Percentiles rank a stretch among this genome's conserved stretches.
phyloP scores from a whole-genome alignment of 805 yeast species.

The Kurtzmaniella cleridarum region DNA sequence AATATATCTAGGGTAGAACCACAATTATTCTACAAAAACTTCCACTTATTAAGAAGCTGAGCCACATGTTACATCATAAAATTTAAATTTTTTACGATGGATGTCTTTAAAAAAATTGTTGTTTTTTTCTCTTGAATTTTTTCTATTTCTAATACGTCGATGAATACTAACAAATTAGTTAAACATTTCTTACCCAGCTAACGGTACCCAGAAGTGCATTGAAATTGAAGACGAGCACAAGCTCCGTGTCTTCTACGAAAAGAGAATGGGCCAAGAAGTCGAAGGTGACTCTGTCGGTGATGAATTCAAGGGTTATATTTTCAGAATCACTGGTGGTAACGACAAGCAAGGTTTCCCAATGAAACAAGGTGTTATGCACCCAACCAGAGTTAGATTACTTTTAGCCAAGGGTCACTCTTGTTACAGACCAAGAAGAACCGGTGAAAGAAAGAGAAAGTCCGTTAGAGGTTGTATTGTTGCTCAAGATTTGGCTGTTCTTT shows the following conservation, averaged over 20 bases:
- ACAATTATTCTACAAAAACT: neutral
- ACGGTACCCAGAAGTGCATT: conserved; percentile 98
- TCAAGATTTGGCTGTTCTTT: conserved; percentile 92
- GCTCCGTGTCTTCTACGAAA: conserved; percentile 96
- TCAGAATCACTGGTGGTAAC: conserved; percentile 99
- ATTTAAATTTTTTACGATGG: too few relatives aligned
- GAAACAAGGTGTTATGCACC: conserved; percentile 99
- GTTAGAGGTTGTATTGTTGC: conserved; percentile 99
- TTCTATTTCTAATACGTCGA: too few relatives aligned
- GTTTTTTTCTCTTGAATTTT: too few relatives aligned
- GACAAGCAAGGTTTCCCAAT: conserved; percentile 99
- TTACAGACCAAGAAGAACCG: conserved; percentile 99
- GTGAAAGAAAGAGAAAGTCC: conserved; percentile 99
- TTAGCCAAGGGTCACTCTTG: conserved; percentile 93
- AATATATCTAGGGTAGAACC: too few relatives aligned
- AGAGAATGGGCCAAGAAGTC: conserved; percentile 99
- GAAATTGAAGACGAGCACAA: conserved; percentile 99
- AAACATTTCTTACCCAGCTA: conserved; percentile 99
- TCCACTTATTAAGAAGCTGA: neutral
- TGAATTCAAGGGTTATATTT: conserved; percentile 98
- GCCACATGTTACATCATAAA: too few relatives aligned
- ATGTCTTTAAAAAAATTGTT: too few relatives aligned
- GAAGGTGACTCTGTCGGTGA: conserved; percentile 98
- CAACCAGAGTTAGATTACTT: conserved; percentile 97
- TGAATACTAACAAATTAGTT: conserved; percentile 47